Percentiles rank a stretch among this genome's conserved stretches.
Evolutionary conservation across 129 eudicot species (phyloP).

Genomic region (Calendula officinalis): DNA sequence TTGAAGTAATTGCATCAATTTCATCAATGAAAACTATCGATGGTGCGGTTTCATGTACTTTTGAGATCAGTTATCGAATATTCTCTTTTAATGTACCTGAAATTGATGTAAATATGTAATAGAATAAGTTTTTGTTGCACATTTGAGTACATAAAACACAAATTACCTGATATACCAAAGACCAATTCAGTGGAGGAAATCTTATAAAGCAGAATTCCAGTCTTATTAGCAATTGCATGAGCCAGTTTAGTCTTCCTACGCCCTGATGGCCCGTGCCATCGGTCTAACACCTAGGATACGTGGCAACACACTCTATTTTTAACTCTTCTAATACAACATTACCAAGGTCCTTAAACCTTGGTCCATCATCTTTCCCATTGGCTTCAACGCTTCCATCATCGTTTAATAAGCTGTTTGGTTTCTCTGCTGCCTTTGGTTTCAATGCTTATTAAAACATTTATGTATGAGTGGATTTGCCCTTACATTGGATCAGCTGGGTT

Average conservation of each 20-base stretch:
- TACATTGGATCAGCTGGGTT: no score
- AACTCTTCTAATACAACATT: conserved; percentile 71
- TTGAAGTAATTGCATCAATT: conserved; percentile 91
- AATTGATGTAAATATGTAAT: conserved; percentile 4
- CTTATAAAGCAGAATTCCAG: conserved; percentile 77
- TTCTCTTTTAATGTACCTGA: conserved; percentile 97
- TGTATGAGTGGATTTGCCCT: no score
- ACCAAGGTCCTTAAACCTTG: conserved; percentile 81
- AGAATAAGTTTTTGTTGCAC: neutral
- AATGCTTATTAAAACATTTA: no score
- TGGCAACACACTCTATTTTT: conserved; percentile 66
- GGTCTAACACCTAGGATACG: conserved; percentile 62
- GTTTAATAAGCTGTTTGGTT: neutral
- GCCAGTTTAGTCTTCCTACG: conserved; percentile 94
- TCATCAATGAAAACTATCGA: conserved; percentile 94
- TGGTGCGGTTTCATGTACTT: conserved; percentile 89
- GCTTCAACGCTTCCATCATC: conserved; percentile 19
- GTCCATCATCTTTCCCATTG: conserved; percentile 40
- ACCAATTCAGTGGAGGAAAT: conserved; percentile 91
- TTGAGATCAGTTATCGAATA: conserved; percentile 69
- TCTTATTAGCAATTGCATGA: conserved; percentile 91
- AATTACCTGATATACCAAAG: conserved; percentile 72
- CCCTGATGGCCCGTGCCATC: conserved; percentile 90
- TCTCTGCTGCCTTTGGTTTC: conserved; percentile 7
- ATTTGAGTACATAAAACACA: neutral